Conservation (phyloP, 1,284 basidiomycete genomes). For the Pyrrhoderma lamaoense region DNA sequence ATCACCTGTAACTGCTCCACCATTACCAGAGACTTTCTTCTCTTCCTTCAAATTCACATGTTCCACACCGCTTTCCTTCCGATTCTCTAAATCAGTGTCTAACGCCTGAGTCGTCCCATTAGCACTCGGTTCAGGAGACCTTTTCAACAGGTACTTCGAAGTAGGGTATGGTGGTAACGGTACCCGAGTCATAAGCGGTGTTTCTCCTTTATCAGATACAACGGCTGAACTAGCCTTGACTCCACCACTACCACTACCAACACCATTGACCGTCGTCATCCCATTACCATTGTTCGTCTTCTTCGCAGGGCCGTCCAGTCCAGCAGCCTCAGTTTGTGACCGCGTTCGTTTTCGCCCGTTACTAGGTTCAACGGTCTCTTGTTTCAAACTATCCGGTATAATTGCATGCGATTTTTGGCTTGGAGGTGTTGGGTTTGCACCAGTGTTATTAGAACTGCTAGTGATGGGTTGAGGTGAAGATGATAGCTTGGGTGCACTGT, state of each 20-base stretch:
- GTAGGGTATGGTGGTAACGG: conserved; percentile 14
- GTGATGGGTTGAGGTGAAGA: too few relatives aligned
- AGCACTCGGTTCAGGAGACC: not conserved
- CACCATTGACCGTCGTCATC: not conserved
- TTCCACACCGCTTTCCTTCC: not conserved
- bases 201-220: not conserved
- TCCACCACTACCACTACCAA: too few relatives aligned
- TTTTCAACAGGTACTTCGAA: not conserved
- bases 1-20: not conserved
- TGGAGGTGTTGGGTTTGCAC: too few relatives aligned
- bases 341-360: too few relatives aligned
- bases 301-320: conserved; percentile 10
- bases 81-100: not conserved
- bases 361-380: too few relatives aligned
- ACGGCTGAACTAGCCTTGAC: not conserved
- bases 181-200: conserved; percentile 15
- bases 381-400: too few relatives aligned
- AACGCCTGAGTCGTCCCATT: not conserved
- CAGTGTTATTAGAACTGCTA: too few relatives aligned
- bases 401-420: too few relatives aligned
- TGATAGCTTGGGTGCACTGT: too few relatives aligned
- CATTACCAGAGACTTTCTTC: not conserved
- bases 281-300: conserved; percentile 4
- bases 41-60: not conserved
- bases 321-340: too few relatives aligned